These are phyloP conservation scores for Chimonanthus praecox DNA, from an alignment of 164 flowering plant genomes.

Conservation along the genomic window DNA sequence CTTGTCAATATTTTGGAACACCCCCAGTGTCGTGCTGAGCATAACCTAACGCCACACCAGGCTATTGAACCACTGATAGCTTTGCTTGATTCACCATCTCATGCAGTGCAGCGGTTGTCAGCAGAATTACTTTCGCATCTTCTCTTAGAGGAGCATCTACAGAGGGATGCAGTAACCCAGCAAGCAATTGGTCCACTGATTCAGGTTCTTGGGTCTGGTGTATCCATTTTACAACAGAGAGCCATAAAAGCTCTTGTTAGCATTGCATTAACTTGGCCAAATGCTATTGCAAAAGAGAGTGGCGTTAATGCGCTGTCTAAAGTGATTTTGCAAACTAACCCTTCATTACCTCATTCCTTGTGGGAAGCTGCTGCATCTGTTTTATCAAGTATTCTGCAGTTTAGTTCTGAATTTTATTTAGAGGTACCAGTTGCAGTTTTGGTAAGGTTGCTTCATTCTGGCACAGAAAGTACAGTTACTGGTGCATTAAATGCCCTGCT, in stretches of 20 bases:
- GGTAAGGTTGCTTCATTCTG: slow-evolving; percentile 88
- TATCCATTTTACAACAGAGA: slow-evolving; percentile 81
- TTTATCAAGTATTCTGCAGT: slow-evolving; percentile 76
- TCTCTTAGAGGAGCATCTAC: slow-evolving; percentile 84
- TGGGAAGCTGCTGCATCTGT: slow-evolving; percentile 97
- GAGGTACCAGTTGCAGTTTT: slow-evolving; percentile 97
- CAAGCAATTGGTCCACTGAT: slow-evolving; percentile 85
- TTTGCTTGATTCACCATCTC: slow-evolving; percentile 73
- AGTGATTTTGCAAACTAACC: slow-evolving; percentile 85
- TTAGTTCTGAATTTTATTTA: slow-evolving; percentile 86
- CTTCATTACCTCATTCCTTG: slow-evolving; percentile 79
- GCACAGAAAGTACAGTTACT: slow-evolving; percentile 67
- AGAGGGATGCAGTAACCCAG: slow-evolving; percentile 70
- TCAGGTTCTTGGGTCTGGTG: slow-evolving; percentile 78
- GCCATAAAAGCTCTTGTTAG: slow-evolving; percentile 88
- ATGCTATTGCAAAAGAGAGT: slow-evolving; percentile 96
- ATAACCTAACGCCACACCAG: slow-evolving; percentile 65
- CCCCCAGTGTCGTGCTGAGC: slow-evolving; percentile 78
- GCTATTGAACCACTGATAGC: slow-evolving; percentile 81
- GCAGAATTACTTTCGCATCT: slow-evolving; percentile 95
- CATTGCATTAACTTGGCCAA: slow-evolving; percentile 87
- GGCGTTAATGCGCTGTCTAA: slow-evolving; percentile 88
- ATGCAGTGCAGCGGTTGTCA: slow-evolving; percentile 86
- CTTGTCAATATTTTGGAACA: slow-evolving; percentile 94
- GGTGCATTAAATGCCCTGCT: slow-evolving; percentile 93